These are phyloP conservation scores for Aspergillus bombycis DNA, from an alignment of 2,329 filamentous ascomycete species.

Conservation along the genomic window DNA sequence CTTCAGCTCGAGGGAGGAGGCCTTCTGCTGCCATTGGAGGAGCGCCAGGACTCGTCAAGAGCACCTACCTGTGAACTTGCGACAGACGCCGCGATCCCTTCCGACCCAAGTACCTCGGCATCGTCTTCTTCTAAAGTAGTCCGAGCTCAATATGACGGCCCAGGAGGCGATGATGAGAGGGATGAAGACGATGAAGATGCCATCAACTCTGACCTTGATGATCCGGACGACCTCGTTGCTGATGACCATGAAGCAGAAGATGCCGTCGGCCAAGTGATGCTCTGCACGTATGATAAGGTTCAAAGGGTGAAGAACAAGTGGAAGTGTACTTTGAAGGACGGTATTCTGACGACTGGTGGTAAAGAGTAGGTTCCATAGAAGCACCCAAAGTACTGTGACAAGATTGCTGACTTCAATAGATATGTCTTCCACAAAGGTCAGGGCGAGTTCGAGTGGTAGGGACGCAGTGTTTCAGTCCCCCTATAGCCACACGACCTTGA, in stretches of 20 bases:
- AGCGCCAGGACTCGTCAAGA: conserved; percentile 39
- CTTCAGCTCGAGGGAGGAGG: conserved; percentile 50
- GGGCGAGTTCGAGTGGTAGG: conserved; percentile 96
- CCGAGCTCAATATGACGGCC: conserved; percentile 60
- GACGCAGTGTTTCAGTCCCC: background rate
- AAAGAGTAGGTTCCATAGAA: conserved; percentile 68
- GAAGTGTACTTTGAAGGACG: conserved; percentile 99
- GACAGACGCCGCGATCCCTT: background rate
- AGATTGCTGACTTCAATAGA: conserved; percentile 44
- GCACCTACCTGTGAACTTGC: conserved; percentile 43
- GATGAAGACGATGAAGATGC: conserved; percentile 82
- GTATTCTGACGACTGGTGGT: conserved; percentile 87
- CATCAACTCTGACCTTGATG: conserved; percentile 97
- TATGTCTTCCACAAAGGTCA: conserved; percentile 98
- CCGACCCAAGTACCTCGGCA: conserved; percentile 7
- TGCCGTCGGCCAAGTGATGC: conserved; percentile 83
- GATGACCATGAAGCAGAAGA: conserved; percentile 90
- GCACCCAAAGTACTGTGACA: background rate
- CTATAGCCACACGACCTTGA: background rate
- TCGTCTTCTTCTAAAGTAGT: conserved; percentile 21
- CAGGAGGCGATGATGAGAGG: conserved; percentile 55
- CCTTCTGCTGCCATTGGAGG: conserved; percentile 46
- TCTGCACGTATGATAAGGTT: conserved; percentile 99
- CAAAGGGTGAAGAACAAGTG: conserved; percentile 99
- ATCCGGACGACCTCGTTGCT: conserved; percentile 81